A percentile compares a stretch with the other conserved stretches of the same genome.
Conservation (phyloP, 257 asterid species). For the Scutellaria barbata region DNA sequence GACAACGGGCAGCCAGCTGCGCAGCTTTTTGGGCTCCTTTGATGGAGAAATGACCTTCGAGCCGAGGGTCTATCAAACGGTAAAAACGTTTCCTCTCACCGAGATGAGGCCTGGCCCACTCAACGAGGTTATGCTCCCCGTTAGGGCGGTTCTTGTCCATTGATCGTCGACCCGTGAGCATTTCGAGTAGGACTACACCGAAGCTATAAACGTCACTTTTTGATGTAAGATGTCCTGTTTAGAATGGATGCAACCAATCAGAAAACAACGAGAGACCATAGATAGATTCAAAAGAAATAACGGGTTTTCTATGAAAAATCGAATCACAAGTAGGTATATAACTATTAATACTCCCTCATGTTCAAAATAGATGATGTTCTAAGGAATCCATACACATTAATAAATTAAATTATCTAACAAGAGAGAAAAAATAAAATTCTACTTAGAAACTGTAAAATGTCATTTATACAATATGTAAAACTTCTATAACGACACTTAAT, state of each 20-base stretch:
- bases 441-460: too few relatives aligned
- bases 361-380: neutral
- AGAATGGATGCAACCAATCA: constrained; percentile 11
- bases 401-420: too few relatives aligned
- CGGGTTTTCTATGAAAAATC: too few relatives aligned
- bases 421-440: too few relatives aligned
- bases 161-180: constrained; percentile 68
- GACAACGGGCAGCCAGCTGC: constrained; percentile 59
- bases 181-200: constrained; percentile 63
- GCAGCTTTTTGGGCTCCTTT: constrained; percentile 75
- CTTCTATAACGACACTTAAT: too few relatives aligned
- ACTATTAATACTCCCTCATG: too few relatives aligned
- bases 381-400: too few relatives aligned
- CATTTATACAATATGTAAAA: too few relatives aligned
- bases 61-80: constrained; percentile 63
- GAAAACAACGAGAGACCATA: neutral
- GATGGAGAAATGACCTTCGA: constrained; percentile 66
- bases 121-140: constrained; percentile 69
- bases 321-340: too few relatives aligned
- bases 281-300: too few relatives aligned
- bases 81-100: constrained; percentile 59
- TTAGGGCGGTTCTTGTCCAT: constrained; percentile 72
- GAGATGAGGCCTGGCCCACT: constrained; percentile 67
- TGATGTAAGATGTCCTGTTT: constrained; percentile 65
- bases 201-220: constrained; percentile 69